phyloP scores from a whole-genome alignment of 176 grass and related monocot species.

The Paspalum vaginatum region DNA sequence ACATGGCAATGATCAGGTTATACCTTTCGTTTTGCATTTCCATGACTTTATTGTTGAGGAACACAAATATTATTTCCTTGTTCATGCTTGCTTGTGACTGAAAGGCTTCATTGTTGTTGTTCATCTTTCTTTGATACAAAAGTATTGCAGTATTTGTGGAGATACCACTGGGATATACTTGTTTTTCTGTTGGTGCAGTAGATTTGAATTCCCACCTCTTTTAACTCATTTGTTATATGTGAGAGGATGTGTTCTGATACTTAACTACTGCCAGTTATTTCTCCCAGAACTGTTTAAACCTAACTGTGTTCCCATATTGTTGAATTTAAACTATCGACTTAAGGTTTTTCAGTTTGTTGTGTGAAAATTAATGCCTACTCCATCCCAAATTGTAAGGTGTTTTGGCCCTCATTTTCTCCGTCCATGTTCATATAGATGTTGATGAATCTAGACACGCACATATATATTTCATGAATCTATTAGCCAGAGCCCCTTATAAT shows the following conservation, averaged over 20 bases:
- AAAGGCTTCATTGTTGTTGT: too few relatives aligned
- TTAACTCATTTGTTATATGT: conserved; percentile 1
- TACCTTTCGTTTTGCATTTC: conserved; percentile 22
- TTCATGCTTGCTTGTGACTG: neutral
- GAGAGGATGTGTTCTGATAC: neutral
- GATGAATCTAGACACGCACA: too few relatives aligned
- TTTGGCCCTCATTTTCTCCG: too few relatives aligned
- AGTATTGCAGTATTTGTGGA: neutral
- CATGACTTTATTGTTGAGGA: conserved; percentile 8
- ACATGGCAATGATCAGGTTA: neutral
- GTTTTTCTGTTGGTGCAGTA: neutral
- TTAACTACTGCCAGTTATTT: conserved; percentile 5
- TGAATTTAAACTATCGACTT: conserved; percentile 2
- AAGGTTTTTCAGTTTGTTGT: neutral
- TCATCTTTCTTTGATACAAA: neutral
- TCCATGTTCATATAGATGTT: too few relatives aligned
- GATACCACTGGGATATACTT: neutral
- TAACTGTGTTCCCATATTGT: conserved; percentile 16
- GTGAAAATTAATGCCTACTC: neutral
- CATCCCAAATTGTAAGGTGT: too few relatives aligned
- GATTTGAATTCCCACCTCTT: neutral
- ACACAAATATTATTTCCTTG: conserved; percentile 13
- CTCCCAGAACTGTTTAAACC: neutral
- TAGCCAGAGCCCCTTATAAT: too few relatives aligned
- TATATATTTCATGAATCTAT: too few relatives aligned